These are phyloP conservation scores for Moniliella sp. DNA, from an alignment of 1,284 basidiomycete species.

Conservation along the genomic window DNA sequence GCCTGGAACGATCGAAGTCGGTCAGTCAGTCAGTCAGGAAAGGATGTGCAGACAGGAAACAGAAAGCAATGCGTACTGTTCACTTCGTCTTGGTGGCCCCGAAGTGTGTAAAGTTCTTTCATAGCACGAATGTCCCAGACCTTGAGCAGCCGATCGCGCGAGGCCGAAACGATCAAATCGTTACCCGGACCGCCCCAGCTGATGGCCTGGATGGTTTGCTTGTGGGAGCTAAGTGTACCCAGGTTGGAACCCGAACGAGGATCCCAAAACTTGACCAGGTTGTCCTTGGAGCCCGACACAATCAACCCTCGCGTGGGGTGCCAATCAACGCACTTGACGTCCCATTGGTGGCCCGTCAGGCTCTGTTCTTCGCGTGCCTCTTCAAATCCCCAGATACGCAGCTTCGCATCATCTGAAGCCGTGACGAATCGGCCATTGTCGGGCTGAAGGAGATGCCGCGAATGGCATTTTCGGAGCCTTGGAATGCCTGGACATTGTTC, in stretches of 20 bases:
- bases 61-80: slow-evolving; percentile 49
- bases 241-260: slow-evolving; percentile 38
- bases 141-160: slow-evolving; percentile 74
- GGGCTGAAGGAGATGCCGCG: slow-evolving; percentile 75
- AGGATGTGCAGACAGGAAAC: background rate
- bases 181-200: slow-evolving; percentile 72
- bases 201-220: slow-evolving; percentile 81
- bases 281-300: slow-evolving; percentile 85
- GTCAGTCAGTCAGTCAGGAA: background rate
- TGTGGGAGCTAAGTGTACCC: slow-evolving; percentile 45
- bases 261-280: slow-evolving; percentile 97
- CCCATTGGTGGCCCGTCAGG: slow-evolving; percentile 70
- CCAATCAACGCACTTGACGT: slow-evolving; percentile 95
- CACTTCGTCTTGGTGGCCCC: slow-evolving; percentile 89
- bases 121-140: slow-evolving; percentile 96
- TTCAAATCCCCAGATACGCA: slow-evolving; percentile 86
- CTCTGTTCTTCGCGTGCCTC: slow-evolving; percentile 57
- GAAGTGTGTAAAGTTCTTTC: slow-evolving; percentile 72
- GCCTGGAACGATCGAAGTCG: slow-evolving; percentile 1
- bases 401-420: slow-evolving; percentile 75
- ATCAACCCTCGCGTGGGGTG: slow-evolving; percentile 85
- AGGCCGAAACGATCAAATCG: slow-evolving; percentile 74
- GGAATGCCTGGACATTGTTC: slow-evolving; percentile 87
- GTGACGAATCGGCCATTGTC: slow-evolving; percentile 78
- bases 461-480: slow-evolving; percentile 52